Evolutionary conservation across 2,329 filamentous ascomycete genomes (phyloP).

Genomic region (Colletotrichum sp.): DNA sequence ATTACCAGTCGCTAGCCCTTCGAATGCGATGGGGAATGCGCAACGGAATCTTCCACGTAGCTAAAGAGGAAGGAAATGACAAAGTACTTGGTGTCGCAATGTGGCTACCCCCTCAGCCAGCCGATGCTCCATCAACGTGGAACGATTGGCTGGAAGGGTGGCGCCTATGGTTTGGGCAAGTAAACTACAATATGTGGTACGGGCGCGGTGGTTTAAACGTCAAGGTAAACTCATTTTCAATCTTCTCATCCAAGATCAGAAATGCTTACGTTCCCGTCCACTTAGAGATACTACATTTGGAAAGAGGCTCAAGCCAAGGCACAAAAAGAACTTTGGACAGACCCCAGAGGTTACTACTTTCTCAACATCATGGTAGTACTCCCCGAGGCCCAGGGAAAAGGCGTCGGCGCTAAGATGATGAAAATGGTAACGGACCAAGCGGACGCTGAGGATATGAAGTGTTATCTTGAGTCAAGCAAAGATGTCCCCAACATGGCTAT

Average conservation of each 20-base stretch:
- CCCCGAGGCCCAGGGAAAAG: slow-evolving; percentile 68
- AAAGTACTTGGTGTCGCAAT: slow-evolving; percentile 73
- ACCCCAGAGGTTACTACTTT: slow-evolving; percentile 74
- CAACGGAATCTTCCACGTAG: slow-evolving; percentile 73
- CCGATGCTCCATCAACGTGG: slow-evolving; percentile 59
- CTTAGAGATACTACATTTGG: slow-evolving; percentile 73
- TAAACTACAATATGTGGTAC: slow-evolving; percentile 70
- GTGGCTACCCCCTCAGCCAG: slow-evolving; percentile 67
- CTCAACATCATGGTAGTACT: slow-evolving; percentile 77
- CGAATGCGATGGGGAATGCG: slow-evolving; percentile 75
- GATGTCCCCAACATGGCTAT: slow-evolving; percentile 73
- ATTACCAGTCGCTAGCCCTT: slow-evolving; percentile 66
- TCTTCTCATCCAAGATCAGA: too few relatives aligned
- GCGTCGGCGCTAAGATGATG: slow-evolving; percentile 70
- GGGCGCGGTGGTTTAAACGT: slow-evolving; percentile 73
- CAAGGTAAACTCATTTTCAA: slow-evolving; percentile 38
- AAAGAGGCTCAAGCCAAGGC: slow-evolving; percentile 68
- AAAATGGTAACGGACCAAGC: slow-evolving; percentile 66
- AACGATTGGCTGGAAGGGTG: slow-evolving; percentile 66
- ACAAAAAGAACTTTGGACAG: slow-evolving; percentile 68
- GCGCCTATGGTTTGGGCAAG: slow-evolving; percentile 69
- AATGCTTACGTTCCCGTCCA: too few relatives aligned
- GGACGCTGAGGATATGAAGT: slow-evolving; percentile 67
- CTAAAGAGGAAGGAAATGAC: slow-evolving; percentile 60
- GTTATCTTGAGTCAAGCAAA: slow-evolving; percentile 75